Conservation (phyloP, 2,329 filamentous ascomycete species). For the Aspergillus fumigatus region DNA sequence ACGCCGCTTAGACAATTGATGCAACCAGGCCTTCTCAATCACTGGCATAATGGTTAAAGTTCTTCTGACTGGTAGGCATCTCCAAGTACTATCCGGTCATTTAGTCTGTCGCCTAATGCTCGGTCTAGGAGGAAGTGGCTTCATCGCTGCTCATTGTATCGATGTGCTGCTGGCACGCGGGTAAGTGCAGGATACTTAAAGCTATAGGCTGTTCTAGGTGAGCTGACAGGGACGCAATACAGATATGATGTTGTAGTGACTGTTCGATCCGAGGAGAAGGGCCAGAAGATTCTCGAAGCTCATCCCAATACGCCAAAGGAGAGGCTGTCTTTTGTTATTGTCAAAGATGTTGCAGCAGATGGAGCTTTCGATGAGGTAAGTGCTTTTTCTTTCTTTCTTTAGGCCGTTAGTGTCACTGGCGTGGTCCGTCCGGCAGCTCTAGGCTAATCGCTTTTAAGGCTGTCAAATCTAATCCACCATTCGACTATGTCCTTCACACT, state of each 20-base stretch:
- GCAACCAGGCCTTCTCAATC: not conserved
- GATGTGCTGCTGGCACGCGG: constrained; percentile 54
- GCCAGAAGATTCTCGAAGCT: constrained; percentile 54
- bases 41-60: constrained; percentile 34
- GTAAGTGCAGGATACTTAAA: constrained; percentile 22
- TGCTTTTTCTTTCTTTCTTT: not conserved
- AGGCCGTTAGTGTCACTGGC: not conserved
- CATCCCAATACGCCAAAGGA: constrained; percentile 50
- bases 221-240: constrained; percentile 9
- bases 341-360: constrained; percentile 66
- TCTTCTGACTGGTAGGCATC: constrained; percentile 31
- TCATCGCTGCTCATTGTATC: constrained; percentile 62
- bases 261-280: constrained; percentile 59
- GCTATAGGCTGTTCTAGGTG: not conserved
- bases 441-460: constrained; percentile 31
- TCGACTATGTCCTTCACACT: constrained; percentile 71
- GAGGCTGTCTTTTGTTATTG: constrained; percentile 61
- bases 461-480: constrained; percentile 58
- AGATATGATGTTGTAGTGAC: constrained; percentile 60
- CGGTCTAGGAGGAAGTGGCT: constrained; percentile 54
- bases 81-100: not conserved
- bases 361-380: constrained; percentile 62
- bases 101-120: constrained; percentile 10
- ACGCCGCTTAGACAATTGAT: not conserved
- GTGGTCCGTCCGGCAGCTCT: not conserved